Conservation (phyloP, 352 stramenopile genomes). For the Phytophthora sp. region DNA sequence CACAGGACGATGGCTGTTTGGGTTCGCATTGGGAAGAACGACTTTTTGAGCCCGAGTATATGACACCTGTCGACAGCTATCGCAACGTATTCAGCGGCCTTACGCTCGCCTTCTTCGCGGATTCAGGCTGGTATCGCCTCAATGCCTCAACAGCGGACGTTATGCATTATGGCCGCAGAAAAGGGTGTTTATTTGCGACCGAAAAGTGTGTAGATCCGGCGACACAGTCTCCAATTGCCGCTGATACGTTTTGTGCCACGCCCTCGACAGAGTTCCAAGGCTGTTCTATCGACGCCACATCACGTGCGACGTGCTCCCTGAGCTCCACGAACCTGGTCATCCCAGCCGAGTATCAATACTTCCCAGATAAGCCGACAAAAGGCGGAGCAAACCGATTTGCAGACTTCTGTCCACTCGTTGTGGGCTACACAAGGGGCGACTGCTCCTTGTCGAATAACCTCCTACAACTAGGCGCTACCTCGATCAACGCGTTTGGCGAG, state of each 20-base stretch:
- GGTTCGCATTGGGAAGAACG: conserved; percentile 84
- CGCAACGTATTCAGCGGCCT: conserved; percentile 65
- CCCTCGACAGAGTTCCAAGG: conserved; percentile 42
- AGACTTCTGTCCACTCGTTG: conserved; percentile 75
- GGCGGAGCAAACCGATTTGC: conserved; percentile 62
- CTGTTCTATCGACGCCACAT: conserved; percentile 72
- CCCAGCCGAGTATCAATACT: conserved; percentile 67
- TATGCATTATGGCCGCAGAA: conserved; percentile 62
- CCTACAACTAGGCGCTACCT: conserved; percentile 38
- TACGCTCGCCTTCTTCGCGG: conserved; percentile 78
- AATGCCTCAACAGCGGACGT: conserved; percentile 52
- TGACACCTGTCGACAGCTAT: conserved; percentile 72
- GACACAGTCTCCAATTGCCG: conserved; percentile 40
- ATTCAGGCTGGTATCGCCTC: conserved; percentile 76
- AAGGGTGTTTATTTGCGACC: conserved; percentile 63
- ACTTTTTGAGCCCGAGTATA: conserved; percentile 78
- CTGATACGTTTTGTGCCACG: conserved; percentile 59
- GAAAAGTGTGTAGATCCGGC: conserved; percentile 61
- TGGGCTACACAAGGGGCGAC: conserved; percentile 59
- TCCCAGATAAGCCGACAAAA: conserved; percentile 37
- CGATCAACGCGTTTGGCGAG: conserved; percentile 72
- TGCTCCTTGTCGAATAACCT: conserved; percentile 59
- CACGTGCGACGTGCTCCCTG: conserved; percentile 61
- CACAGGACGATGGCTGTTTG: conserved; percentile 72
- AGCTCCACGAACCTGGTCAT: conserved; percentile 40